Percentiles rank a stretch among this genome's conserved stretches.
These are phyloP conservation scores for Arachis stenosperma DNA, from an alignment of 306 rosid species.

Conservation along the genomic window DNA sequence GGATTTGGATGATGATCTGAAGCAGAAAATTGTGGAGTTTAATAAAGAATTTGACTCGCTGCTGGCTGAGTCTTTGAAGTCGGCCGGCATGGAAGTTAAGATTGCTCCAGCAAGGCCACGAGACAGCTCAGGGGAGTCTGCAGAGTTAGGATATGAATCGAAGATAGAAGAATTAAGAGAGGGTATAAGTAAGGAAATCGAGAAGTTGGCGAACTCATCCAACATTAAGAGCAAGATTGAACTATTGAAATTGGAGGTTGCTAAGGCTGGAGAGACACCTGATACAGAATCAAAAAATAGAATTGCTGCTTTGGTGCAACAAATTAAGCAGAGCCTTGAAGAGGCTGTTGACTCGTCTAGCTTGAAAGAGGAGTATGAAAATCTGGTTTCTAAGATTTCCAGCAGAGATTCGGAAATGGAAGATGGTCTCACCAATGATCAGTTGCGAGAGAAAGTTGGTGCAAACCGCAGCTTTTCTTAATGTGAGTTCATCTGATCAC, in stretches of 20 bases:
- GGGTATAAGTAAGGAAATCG: constrained; percentile 60
- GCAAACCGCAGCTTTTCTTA: constrained; percentile 51
- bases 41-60: constrained; percentile 65
- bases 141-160: constrained; percentile 43
- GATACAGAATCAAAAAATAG: constrained; percentile 60
- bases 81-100: constrained; percentile 62
- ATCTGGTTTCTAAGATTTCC: constrained; percentile 57
- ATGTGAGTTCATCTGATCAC: constrained; percentile 62
- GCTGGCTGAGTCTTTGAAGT: constrained; percentile 58
- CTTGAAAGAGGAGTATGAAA: constrained; percentile 70
- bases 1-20: constrained; percentile 65
- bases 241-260: constrained; percentile 68
- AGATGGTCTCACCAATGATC: constrained; percentile 40
- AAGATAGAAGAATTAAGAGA: constrained; percentile 58
- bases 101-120: constrained; percentile 39
- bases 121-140: constrained; percentile 40
- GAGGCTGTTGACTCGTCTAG: constrained; percentile 63
- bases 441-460: constrained; percentile 51
- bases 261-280: constrained; percentile 66
- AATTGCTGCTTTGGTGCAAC: constrained; percentile 66
- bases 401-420: constrained; percentile 43
- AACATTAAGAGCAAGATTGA: constrained; percentile 69
- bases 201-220: constrained; percentile 49
- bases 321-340: constrained; percentile 62
- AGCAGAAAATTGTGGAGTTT: constrained; percentile 55